Evolutionary conservation across 208 protist genomes (phyloP).

Genomic region (Trypanosoma boissoni): DNA sequence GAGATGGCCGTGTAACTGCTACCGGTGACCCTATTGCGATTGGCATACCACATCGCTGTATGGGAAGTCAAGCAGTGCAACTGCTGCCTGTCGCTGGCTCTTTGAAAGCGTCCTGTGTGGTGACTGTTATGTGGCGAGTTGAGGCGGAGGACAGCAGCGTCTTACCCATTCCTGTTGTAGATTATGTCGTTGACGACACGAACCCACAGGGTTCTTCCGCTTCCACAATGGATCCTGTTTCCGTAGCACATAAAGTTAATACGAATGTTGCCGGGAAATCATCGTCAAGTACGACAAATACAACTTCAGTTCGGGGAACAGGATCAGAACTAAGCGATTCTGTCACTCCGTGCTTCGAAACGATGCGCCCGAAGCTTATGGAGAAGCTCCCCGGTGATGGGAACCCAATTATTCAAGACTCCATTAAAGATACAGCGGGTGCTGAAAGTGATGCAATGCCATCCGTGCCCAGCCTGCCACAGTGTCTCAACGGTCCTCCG

Average conservation of each 20-base stretch:
- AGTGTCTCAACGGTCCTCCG: conserved; percentile 12
- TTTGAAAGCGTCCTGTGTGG: conserved; percentile 8
- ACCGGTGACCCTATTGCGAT: conserved; percentile 27
- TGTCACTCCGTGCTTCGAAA: too few relatives aligned
- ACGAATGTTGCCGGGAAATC: too few relatives aligned
- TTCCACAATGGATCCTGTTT: too few relatives aligned
- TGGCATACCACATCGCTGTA: conserved; percentile 16
- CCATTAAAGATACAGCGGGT: too few relatives aligned
- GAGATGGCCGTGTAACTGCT: conserved; percentile 9
- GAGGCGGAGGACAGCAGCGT: conserved; percentile 13
- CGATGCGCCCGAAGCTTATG: too few relatives aligned
- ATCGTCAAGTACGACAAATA: too few relatives aligned
- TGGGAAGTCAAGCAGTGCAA: conserved; percentile 27
- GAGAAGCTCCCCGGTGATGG: too few relatives aligned
- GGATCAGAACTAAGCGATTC: too few relatives aligned
- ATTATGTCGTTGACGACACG: neutral
- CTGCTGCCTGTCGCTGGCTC: conserved; percentile 1
- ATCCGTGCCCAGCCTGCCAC: neutral
- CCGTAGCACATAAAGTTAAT: too few relatives aligned
- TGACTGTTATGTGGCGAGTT: conserved; percentile 42
- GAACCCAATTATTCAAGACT: too few relatives aligned
- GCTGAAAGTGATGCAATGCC: neutral
- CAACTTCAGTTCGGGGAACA: too few relatives aligned
- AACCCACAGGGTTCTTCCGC: too few relatives aligned
- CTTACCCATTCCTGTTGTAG: conserved; percentile 6